Evolutionary conservation across 805 yeast genomes (phyloP), one percentile per base, ranked within the genome.

Genomic region (Pichia phayaonensis): DNA sequence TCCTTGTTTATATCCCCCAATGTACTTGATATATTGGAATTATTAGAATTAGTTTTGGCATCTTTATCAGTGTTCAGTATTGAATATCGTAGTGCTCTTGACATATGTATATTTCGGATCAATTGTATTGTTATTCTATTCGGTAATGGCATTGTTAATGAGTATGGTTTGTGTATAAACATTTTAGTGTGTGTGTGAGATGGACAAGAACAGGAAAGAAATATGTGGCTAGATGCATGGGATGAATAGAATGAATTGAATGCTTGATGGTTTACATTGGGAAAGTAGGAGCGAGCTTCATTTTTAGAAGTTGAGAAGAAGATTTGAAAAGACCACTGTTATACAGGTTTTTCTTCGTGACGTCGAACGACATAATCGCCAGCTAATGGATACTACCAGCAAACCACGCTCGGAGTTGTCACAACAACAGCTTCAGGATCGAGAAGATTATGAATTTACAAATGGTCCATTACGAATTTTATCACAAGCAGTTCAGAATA

Each of bases 381-480:
- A 3, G 8, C 7, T 11, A 27, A 27, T 29, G 34, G 34, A 29
- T 3, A 15, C 34, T 3, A 13, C 34, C 7, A 29, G 12, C 12
- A 29, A 29, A 29, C 34, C 34, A 29, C 34, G 34, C 13, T 29
- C 34, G n/a, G 34, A 29, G 13, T 29, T 29, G 13, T 29, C 34
- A 29, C 34, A 29, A 29, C 44, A 15, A 16, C 44, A 94, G 63
- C 77, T 89, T 29, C 83, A 80, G 47, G 83, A 80, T 58, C 72
- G 90, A 34, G 98, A 92, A 65, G 96, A 90, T 62, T 89, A 83
- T 62, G 97, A 92, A 65, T 86, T 88, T 61, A 74, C 79, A 52
- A 79, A 89, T 68, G 99, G 99, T 0, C 99, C 99, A 15, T 77
- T 94, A 75, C 81, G 92, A 4, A 74, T 94, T 26, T 76, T 94